A percentile compares a stretch with the other conserved stretches of the same genome.
These are phyloP conservation scores for Tolypocladium guangdongense DNA, from an alignment of 2,329 filamentous ascomycete species.

Conservation along the genomic window DNA sequence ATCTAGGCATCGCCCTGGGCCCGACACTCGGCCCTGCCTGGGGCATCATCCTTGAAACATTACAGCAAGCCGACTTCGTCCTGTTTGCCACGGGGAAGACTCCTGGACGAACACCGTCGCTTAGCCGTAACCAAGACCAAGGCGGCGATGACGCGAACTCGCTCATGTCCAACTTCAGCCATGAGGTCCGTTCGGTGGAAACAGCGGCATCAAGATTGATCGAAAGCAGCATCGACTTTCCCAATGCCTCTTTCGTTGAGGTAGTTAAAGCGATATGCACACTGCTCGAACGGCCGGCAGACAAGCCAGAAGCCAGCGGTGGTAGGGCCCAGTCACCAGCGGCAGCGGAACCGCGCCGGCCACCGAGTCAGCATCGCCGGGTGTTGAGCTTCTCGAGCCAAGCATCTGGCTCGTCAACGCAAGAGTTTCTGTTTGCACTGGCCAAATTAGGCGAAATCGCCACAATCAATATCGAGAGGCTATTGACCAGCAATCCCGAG, in stretches of 20 bases:
- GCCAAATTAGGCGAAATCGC: slow-evolving; percentile 65
- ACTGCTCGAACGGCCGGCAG: slow-evolving; percentile 42
- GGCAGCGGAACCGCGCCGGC: slow-evolving; percentile 20
- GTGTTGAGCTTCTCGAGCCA: slow-evolving; percentile 37
- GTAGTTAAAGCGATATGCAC: slow-evolving; percentile 67
- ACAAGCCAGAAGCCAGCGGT: slow-evolving; percentile 8
- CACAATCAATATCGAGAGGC: slow-evolving; percentile 61
- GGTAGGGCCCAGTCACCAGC: slow-evolving; percentile 7
- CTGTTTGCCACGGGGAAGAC: slow-evolving; percentile 54
- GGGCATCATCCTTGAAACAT: slow-evolving; percentile 81
- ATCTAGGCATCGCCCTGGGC: slow-evolving; percentile 86
- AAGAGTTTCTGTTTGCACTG: slow-evolving; percentile 57
- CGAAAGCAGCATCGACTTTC: slow-evolving; percentile 87
- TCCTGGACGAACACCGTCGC: slow-evolving; percentile 38
- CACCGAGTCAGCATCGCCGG: slow-evolving; percentile 30
- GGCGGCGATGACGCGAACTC: slow-evolving; percentile 39
- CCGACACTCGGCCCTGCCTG: slow-evolving; percentile 78
- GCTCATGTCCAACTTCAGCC: slow-evolving; percentile 56
- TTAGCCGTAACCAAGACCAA: slow-evolving; percentile 33
- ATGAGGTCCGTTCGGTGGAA: slow-evolving; percentile 81
- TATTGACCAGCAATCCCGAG: slow-evolving; percentile 55
- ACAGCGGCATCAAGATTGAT: slow-evolving; percentile 76
- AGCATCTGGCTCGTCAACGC: slow-evolving; percentile 37
- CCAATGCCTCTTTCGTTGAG: slow-evolving; percentile 68
- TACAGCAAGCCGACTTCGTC: slow-evolving; percentile 88